Conservation (phyloP, 1,284 basidiomycete genomes). For the Neotropicomus parvogracilis region DNA sequence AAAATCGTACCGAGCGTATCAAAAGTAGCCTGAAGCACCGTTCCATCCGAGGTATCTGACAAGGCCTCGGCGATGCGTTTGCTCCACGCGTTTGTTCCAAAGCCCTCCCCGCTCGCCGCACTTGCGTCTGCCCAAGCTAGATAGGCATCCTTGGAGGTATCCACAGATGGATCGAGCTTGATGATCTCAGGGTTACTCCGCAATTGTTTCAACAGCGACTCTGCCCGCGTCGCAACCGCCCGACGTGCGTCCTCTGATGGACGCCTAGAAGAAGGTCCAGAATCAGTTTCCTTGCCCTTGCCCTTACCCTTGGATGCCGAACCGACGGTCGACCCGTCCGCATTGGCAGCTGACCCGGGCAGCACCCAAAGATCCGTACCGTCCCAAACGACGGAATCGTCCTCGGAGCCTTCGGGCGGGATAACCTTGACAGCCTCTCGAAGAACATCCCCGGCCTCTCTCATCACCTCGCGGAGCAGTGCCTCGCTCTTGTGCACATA, state of each 20-base stretch:
- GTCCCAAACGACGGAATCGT: slow-evolving; percentile 61
- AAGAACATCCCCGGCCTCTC: slow-evolving; percentile 71
- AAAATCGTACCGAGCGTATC: slow-evolving; percentile 56
- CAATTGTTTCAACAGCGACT: slow-evolving; percentile 71
- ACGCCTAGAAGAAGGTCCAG: slow-evolving; percentile 33
- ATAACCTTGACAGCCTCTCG: slow-evolving; percentile 87
- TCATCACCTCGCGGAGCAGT: slow-evolving; percentile 65
- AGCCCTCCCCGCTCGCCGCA: slow-evolving; percentile 50
- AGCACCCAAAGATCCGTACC: slow-evolving; percentile 80
- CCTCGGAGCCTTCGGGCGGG: slow-evolving; percentile 60
- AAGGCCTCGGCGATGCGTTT: slow-evolving; percentile 49
- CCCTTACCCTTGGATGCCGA: slow-evolving; percentile 42
- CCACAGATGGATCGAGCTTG: slow-evolving; percentile 70
- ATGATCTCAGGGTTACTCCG: slow-evolving; percentile 75
- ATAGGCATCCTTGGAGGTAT: slow-evolving; percentile 58
- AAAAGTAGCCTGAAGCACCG: slow-evolving; percentile 54
- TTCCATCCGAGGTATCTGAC: slow-evolving; percentile 51
- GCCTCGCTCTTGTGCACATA: slow-evolving; percentile 78
- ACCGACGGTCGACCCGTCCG: slow-evolving; percentile 13
- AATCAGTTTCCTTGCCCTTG: slow-evolving; percentile 39
- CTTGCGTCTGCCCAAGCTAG: slow-evolving; percentile 51
- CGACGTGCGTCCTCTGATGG: slow-evolving; percentile 43
- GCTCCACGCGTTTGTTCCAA: slow-evolving; percentile 58
- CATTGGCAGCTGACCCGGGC: slow-evolving; percentile 38
- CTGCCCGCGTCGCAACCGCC: slow-evolving; percentile 70